Conservation (phyloP, 129 eudicot genomes). For the Scalesia atractyloides region DNA sequence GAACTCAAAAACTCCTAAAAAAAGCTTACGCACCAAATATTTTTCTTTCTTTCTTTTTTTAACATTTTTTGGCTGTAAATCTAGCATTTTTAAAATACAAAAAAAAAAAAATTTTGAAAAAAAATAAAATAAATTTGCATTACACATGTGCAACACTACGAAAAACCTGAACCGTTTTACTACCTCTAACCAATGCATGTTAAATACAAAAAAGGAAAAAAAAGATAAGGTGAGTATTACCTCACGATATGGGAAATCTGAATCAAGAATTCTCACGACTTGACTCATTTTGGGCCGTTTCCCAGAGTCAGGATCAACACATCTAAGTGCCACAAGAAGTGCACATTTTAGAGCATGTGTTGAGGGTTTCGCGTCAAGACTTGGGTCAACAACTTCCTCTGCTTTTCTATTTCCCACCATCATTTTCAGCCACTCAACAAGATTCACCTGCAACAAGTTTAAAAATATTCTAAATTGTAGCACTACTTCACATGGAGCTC, state of each 20-base stretch:
- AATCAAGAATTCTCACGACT: slow-evolving; percentile 89
- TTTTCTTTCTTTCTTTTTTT: no score
- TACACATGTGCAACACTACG: no score
- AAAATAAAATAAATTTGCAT: no score
- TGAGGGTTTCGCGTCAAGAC: slow-evolving; percentile 70
- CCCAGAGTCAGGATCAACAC: slow-evolving; percentile 93
- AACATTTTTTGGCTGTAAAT: no score
- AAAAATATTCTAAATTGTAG: neutral
- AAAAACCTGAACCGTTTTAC: no score
- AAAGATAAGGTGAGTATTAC: slow-evolving; percentile 32
- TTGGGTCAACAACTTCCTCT: slow-evolving; percentile 92
- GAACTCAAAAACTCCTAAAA: no score
- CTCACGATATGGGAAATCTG: slow-evolving; percentile 89
- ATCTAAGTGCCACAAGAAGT: slow-evolving; percentile 87
- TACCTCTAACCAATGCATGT: neutral
- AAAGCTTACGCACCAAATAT: no score
- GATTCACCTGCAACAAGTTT: slow-evolving; percentile 65
- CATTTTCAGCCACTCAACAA: slow-evolving; percentile 96
- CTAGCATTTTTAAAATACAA: no score
- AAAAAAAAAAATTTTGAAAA: no score
- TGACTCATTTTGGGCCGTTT: slow-evolving; percentile 97
- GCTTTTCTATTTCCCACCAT: slow-evolving; percentile 94
- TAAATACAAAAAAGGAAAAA: neutral
- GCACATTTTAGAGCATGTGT: slow-evolving; percentile 87
- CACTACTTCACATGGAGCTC: neutral